phyloP scores from a whole-genome alignment of 1,284 basidiomycete genomes.

The Coniferiporia weirii region DNA sequence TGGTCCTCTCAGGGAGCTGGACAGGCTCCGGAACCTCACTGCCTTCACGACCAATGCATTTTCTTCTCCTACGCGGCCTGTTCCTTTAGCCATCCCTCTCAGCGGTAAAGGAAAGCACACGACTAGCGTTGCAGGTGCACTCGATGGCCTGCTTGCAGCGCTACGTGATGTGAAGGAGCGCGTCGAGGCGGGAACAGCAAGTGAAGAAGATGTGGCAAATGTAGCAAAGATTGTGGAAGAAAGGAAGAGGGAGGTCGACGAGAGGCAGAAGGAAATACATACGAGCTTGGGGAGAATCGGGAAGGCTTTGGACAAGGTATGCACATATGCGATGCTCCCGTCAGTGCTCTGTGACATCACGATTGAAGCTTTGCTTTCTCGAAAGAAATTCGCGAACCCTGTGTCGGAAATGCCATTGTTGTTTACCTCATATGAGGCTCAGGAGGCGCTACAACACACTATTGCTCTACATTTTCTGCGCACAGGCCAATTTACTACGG shows the following conservation, averaged over 20 bases:
- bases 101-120: constrained; percentile 43
- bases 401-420: constrained; percentile 66
- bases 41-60: constrained; percentile 42
- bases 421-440: constrained; percentile 58
- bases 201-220: constrained; percentile 47
- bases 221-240: constrained; percentile 58
- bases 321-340: constrained; percentile 13
- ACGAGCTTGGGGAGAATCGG: constrained; percentile 70
- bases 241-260: constrained; percentile 81
- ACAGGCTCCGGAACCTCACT: constrained; percentile 62
- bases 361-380: constrained; percentile 17
- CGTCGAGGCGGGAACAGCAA: constrained; percentile 47
- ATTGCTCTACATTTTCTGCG: constrained; percentile 75
- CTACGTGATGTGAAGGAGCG: constrained; percentile 55
- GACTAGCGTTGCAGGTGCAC: constrained; percentile 51
- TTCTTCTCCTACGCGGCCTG: constrained; percentile 18
- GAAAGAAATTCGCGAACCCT: constrained; percentile 63
- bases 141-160: constrained; percentile 63
- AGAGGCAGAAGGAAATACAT: constrained; percentile 84
- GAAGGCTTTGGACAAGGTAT: constrained; percentile 85
- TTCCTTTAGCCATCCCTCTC: constrained; percentile 5
- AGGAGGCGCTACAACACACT: constrained; percentile 62
- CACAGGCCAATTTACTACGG: constrained; percentile 73
- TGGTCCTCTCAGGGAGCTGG: constrained; percentile 64
- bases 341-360: neutral